These are phyloP conservation scores for Cercospora sp. DNA, from an alignment of 2,329 filamentous ascomycete species.

Conservation along the genomic window DNA sequence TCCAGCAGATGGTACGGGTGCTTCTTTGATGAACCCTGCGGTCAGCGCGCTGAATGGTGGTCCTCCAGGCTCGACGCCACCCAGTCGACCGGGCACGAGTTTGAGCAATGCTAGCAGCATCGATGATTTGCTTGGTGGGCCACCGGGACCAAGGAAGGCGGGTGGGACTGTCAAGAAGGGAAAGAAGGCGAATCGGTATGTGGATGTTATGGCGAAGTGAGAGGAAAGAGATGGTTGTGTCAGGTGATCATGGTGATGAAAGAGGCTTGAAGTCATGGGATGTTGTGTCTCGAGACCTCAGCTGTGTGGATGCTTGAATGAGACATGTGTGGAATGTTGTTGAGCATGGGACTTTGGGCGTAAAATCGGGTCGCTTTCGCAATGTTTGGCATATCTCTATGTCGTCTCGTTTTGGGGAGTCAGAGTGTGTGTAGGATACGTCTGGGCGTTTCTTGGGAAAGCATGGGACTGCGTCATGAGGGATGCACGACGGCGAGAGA, in stretches of 20 bases:
- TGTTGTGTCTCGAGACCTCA: neutral
- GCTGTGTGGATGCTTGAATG: neutral
- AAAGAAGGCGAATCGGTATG: slow-evolving; percentile 79
- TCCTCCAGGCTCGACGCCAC: slow-evolving; percentile 50
- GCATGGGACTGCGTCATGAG: neutral
- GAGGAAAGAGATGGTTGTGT: neutral
- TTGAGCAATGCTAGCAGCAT: slow-evolving; percentile 93
- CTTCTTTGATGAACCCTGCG: slow-evolving; percentile 20
- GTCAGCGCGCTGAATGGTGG: slow-evolving; percentile 18
- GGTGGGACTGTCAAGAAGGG: slow-evolving; percentile 60
- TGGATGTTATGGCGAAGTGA: slow-evolving; percentile 83
- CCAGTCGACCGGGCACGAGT: slow-evolving; percentile 71
- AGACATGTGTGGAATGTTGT: neutral
- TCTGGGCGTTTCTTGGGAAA: neutral
- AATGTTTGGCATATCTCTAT: neutral
- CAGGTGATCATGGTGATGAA: neutral
- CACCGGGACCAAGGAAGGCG: slow-evolving; percentile 56
- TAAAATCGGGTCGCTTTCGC: neutral
- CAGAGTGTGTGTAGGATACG: neutral
- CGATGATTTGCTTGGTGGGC: slow-evolving; percentile 82
- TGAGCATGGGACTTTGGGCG: neutral
- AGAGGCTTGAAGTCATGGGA: neutral
- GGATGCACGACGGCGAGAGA: neutral
- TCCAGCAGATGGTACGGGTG: slow-evolving; percentile 30
- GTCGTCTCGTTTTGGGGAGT: neutral